Evolutionary conservation across 441 rosid genomes (phyloP), one percentile per base, ranked within the genome.

Genomic region (Gossypium davidsonii): DNA sequence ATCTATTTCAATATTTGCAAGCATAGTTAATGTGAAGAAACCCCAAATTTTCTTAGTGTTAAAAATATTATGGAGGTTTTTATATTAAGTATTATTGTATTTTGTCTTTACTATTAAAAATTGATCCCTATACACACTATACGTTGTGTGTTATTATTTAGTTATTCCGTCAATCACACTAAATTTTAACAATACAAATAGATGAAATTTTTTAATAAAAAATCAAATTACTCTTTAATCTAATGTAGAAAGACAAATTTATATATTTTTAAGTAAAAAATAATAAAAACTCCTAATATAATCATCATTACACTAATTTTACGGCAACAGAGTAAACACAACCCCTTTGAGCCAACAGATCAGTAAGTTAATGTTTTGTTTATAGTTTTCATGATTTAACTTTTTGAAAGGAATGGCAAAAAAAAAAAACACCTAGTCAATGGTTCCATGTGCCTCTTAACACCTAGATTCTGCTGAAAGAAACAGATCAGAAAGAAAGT

Each of bases 401-500:
- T 34, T 6, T 34, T 34, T 48, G 42, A 1, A 6, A 67, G 21
- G 42, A 64, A 42, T 42, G 0, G 71, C 25, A 51, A 57, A 23
- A 57, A 23, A 20, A 12, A 6, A 34, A 6, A 28, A 3, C 1
- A 1, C 8, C 21, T 56, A 58, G 51, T 71, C 51, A 57, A 34
- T 70, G 66, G 56, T 14, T 71, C 65, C 73, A 58, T 58, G 74
- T 42, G 56, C 11, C 20, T 25, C 64, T 53, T 10, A 70, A 34
- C 17, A 2, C 18, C 55, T 44, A 44, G 44, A 34, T 69, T 52
- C 18, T 57, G 25, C 15, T n/a, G 25, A 44, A 58, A 46, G 18
- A 72, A 60, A 44, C 60, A 17, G 17, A 72, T 8, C 26, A 26
- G 56, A 72, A 58, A 60, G 57, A 60, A 60, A 58, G 57, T 17